Evolutionary conservation across 2,329 filamentous ascomycete species (phyloP).

Genomic region (Diaporthe longicolla): DNA sequence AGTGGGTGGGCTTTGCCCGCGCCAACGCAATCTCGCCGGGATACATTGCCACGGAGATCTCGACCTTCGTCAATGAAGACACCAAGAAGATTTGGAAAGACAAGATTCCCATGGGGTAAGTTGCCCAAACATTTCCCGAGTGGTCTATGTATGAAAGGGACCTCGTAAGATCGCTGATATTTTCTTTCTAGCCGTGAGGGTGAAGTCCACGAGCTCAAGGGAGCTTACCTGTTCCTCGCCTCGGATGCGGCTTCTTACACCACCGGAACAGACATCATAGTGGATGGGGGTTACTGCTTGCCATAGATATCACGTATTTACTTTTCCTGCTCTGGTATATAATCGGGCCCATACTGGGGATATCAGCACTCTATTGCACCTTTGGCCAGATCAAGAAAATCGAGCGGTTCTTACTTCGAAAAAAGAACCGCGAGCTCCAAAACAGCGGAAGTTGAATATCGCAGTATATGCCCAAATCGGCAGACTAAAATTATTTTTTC

Average conservation of each 20-base stretch:
- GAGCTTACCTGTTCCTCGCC: conserved; percentile 84
- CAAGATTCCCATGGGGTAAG: conserved; percentile 81
- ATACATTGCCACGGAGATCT: conserved; percentile 82
- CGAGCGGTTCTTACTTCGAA: not conserved
- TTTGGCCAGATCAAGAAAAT: not conserved
- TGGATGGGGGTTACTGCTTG: conserved; percentile 81
- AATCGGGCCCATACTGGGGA: fast-evolving
- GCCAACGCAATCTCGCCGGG: conserved; percentile 81
- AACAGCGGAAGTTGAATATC: not conserved
- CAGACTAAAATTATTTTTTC: not conserved
- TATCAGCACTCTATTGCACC: not conserved
- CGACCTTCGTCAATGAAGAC: conserved; percentile 73
- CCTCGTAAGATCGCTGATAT: conserved; percentile 51
- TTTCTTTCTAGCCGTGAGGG: conserved; percentile 69
- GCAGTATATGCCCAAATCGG: not conserved
- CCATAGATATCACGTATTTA: conserved; percentile 53
- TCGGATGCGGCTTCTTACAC: conserved; percentile 88
- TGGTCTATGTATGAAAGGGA: not conserved
- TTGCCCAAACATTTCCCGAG: conserved; percentile 50
- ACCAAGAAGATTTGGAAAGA: conserved; percentile 81
- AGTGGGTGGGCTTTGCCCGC: conserved; percentile 83
- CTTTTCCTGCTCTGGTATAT: not conserved
- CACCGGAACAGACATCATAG: conserved; percentile 79
- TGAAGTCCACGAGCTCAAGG: conserved; percentile 81
- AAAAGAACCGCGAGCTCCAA: no score